Conservation (phyloP, 2,329 filamentous ascomycete species). For the Pseudogymnoascus sp. region DNA sequence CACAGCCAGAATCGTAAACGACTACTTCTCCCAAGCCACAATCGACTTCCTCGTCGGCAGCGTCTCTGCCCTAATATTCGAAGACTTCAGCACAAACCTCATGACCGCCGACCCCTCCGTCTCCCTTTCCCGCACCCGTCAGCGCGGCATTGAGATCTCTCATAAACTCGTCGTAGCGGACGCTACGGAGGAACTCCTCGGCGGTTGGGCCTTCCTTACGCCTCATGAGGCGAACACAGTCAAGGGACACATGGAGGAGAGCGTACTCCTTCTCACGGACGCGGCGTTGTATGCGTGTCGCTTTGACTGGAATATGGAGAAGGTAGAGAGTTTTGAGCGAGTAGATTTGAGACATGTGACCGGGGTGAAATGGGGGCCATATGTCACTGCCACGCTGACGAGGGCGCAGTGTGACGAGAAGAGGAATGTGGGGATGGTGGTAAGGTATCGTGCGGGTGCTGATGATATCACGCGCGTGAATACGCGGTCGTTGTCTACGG, state of each 20-base stretch:
- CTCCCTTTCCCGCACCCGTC: conserved; percentile 74
- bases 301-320: conserved; percentile 93
- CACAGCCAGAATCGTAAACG: conserved; percentile 75
- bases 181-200: conserved; percentile 74
- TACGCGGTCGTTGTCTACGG: conserved; percentile 68
- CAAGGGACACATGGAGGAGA: conserved; percentile 74
- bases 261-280: conserved; percentile 80
- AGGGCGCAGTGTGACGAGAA: conserved; percentile 67
- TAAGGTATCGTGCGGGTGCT: conserved; percentile 67
- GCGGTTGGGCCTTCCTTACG: conserved; percentile 81
- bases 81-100: conserved; percentile 91
- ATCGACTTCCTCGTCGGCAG: conserved; percentile 93
- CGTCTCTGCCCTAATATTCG: conserved; percentile 76
- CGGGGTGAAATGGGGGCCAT: conserved; percentile 71
- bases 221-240: conserved; percentile 66
- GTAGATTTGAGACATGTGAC: conserved; percentile 69
- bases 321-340: conserved; percentile 85
- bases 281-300: conserved; percentile 79
- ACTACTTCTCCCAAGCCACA: conserved; percentile 91
- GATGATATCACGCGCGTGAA: conserved; percentile 73
- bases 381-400: conserved; percentile 83
- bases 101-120: conserved; percentile 88
- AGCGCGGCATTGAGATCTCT: conserved; percentile 84
- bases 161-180: conserved; percentile 81
- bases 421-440: conserved; percentile 76